phyloP scores from a whole-genome alignment of 176 grass and related monocot species.

The Musa troglodytarum region DNA sequence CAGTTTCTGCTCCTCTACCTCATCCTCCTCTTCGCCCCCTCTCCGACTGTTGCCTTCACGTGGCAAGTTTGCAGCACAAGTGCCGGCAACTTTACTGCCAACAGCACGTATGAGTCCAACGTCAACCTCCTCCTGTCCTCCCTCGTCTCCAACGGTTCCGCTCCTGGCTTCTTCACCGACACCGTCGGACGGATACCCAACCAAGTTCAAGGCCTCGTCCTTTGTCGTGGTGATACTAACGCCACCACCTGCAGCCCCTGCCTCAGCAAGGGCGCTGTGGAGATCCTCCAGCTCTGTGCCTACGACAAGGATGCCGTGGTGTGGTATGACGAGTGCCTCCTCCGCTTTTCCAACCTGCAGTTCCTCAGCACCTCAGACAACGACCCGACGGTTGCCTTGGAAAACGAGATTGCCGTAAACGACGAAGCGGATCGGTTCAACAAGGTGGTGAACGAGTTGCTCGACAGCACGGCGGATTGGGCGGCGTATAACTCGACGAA shows the following conservation, averaged over 20 bases:
- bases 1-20: no score
- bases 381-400: not conserved
- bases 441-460: conserved; percentile 11
- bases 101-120: conserved; percentile 13
- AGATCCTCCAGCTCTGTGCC: not conserved
- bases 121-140: conserved; percentile 13
- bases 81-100: conserved; percentile 9
- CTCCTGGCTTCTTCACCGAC: conserved; percentile 10
- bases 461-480: conserved; percentile 6
- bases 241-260: conserved; percentile 27
- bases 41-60: no score
- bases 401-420: no score
- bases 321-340: not conserved
- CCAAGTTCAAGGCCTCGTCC: conserved; percentile 23
- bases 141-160: conserved; percentile 19
- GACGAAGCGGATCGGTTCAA: conserved; percentile 14
- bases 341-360: not conserved
- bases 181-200: conserved; percentile 19
- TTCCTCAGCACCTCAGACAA: not conserved
- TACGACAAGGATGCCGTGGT: not conserved
- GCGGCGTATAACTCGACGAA: not conserved
- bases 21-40: no score
- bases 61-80: no score
- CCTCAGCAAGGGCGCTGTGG: not conserved
- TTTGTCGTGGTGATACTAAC: conserved; percentile 34